phyloP scores from a whole-genome alignment of 768 basidiomycete species.

The Mycena chlorophos region DNA sequence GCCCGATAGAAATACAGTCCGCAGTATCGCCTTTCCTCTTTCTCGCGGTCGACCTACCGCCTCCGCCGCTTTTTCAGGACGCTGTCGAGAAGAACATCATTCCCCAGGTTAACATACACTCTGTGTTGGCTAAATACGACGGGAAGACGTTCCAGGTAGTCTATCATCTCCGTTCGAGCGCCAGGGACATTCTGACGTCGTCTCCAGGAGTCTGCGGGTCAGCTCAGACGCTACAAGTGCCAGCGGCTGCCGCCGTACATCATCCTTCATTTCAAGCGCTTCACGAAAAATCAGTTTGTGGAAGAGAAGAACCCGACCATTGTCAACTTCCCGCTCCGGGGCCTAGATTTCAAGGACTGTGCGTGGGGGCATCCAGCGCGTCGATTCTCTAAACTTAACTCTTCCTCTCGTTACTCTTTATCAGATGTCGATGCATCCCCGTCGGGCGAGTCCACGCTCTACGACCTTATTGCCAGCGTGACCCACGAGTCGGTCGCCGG shows the following conservation, averaged over 20 bases:
- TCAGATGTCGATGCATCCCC: conserved; percentile 78
- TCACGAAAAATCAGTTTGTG: conserved; percentile 94
- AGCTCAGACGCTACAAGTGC: conserved; percentile 87
- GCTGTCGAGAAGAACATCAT: conserved; percentile 97
- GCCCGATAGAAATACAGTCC: conserved; percentile 74
- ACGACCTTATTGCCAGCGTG: conserved; percentile 95
- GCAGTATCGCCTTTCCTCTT: conserved; percentile 90
- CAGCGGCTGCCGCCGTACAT: conserved; percentile 88
- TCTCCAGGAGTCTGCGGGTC: conserved; percentile 76
- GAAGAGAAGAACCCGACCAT: conserved; percentile 99
- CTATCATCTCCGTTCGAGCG: conserved; percentile 23
- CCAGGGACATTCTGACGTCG: conserved; percentile 3
- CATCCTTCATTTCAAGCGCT: conserved; percentile 93
- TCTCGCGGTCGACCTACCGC: conserved; percentile 92
- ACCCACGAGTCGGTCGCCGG: conserved; percentile 94
- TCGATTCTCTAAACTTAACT: conserved; percentile 25
- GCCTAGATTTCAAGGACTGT: conserved; percentile 93
- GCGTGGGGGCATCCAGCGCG: conserved; percentile 37
- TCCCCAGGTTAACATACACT: conserved; percentile 91
- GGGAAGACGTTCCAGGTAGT: conserved; percentile 84
- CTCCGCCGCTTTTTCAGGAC: conserved; percentile 97
- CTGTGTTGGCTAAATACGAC: conserved; percentile 91
- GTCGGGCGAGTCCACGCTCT: conserved; percentile 63
- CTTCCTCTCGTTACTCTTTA: conserved; percentile 26
- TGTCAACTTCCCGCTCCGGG: conserved; percentile 93